These are phyloP conservation scores for Ochromonas danica DNA, from an alignment of 108 stramenopile species.

Conservation along the genomic window DNA sequence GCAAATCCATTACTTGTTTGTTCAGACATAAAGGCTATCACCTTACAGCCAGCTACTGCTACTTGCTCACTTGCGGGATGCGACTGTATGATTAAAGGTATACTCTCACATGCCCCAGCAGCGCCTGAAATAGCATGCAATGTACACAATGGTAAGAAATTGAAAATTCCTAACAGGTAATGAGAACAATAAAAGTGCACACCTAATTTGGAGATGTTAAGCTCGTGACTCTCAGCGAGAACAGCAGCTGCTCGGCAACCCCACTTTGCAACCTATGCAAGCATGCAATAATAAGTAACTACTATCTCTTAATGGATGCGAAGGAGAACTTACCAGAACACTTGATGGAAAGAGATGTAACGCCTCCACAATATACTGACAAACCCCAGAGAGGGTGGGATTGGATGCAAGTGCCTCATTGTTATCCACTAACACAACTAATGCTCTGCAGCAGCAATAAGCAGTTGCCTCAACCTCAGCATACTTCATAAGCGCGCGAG, in stretches of 20 bases:
- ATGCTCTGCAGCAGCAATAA: not conserved
- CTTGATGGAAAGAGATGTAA: constrained; percentile 6
- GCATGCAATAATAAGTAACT: too few species aligned
- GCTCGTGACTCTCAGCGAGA: constrained; percentile 1
- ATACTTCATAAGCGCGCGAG: constrained; percentile 7
- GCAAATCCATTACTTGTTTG: not conserved
- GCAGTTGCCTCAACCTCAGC: constrained; percentile 8
- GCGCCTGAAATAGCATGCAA: too few species aligned
- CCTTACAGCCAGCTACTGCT: not conserved
- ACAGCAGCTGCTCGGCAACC: constrained; percentile 21
- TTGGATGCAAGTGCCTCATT: not conserved
- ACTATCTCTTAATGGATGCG: too few species aligned
- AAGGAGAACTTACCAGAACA: not conserved
- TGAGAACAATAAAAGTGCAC: too few species aligned
- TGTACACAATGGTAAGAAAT: too few species aligned
- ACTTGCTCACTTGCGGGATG: constrained; percentile 7
- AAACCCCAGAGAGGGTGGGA: not conserved
- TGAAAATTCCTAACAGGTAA: too few species aligned
- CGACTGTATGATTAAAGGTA: not conserved
- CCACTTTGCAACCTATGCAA: constrained; percentile 6
- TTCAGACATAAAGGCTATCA: constrained; percentile 1
- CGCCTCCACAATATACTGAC: not conserved
- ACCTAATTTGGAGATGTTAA: not conserved
- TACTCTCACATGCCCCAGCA: constrained; percentile 23
- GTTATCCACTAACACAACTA: not conserved